These are phyloP conservation scores for Nymphaea colorata DNA, from an alignment of 164 flowering plant species.

Conservation along the genomic window DNA sequence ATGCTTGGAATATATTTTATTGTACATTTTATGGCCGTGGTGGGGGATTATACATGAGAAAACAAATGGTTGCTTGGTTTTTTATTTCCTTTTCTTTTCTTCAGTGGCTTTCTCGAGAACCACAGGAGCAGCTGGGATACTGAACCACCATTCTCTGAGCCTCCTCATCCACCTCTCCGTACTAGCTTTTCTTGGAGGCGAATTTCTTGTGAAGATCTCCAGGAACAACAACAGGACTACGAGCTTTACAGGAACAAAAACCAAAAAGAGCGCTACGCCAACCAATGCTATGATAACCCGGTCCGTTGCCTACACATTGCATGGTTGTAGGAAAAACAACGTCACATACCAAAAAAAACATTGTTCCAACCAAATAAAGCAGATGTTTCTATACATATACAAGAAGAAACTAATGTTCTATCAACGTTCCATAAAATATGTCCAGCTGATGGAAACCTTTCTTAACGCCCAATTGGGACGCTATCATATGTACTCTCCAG, in stretches of 20 bases:
- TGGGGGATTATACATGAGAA: neutral
- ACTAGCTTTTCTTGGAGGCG: constrained; percentile 58
- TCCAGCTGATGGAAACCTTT: too few species aligned
- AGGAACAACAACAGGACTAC: constrained; percentile 35
- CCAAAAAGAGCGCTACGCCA: constrained; percentile 36
- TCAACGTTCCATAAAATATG: too few species aligned
- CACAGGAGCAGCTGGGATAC: constrained; percentile 96
- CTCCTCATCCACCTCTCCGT: constrained; percentile 75
- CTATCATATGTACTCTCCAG: too few species aligned
- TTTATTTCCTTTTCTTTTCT: constrained; percentile 56
- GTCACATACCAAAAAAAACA: neutral
- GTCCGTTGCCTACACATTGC: constrained; percentile 54
- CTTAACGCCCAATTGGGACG: too few species aligned
- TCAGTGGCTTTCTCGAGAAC: constrained; percentile 51
- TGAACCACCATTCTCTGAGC: constrained; percentile 96
- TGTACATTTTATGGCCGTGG: too few species aligned
- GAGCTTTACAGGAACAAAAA: constrained; percentile 45
- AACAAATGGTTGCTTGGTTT: neutral
- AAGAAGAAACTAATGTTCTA: too few species aligned
- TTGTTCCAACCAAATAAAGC: neutral
- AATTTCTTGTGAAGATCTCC: constrained; percentile 60
- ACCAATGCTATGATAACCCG: constrained; percentile 41
- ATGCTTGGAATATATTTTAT: neutral
- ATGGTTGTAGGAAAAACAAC: neutral
- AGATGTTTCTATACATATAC: too few species aligned